Evolutionary conservation across 2,329 filamentous ascomycete species (phyloP).

Genomic region (Verticillium dahliae): DNA sequence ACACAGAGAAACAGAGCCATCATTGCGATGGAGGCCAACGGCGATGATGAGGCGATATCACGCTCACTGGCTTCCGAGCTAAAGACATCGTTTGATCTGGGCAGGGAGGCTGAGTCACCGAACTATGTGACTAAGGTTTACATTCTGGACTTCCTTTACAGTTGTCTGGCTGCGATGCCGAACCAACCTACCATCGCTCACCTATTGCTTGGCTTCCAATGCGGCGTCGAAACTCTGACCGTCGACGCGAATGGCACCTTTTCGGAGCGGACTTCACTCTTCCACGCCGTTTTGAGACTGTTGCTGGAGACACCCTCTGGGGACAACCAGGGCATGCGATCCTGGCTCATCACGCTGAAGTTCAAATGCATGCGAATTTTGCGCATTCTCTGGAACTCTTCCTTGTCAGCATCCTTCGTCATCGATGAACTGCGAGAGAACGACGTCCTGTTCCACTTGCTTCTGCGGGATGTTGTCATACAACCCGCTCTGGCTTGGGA

Average conservation of each 20-base stretch:
- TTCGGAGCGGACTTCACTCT: constrained; percentile 64
- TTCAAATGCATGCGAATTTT: constrained; percentile 67
- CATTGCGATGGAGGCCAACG: constrained; percentile 76
- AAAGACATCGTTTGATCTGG: constrained; percentile 63
- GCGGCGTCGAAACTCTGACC: constrained; percentile 62
- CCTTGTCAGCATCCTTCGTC: constrained; percentile 67
- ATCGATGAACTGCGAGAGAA: constrained; percentile 74
- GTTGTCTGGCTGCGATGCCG: constrained; percentile 68
- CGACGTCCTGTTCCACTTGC: constrained; percentile 72
- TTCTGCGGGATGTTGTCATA: constrained; percentile 66
- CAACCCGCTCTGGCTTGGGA: constrained; percentile 69
- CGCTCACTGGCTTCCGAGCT: constrained; percentile 66
- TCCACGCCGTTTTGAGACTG: constrained; percentile 75
- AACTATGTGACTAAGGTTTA: constrained; percentile 77
- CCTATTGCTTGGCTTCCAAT: constrained; percentile 80
- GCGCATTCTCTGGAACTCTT: constrained; percentile 75
- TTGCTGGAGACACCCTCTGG: constrained; percentile 61
- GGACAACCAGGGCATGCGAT: constrained; percentile 53
- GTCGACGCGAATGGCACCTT: constrained; percentile 66
- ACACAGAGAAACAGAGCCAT: constrained; percentile 75
- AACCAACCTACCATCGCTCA: constrained; percentile 84
- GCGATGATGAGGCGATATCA: constrained; percentile 74
- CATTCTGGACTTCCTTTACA: constrained; percentile 79
- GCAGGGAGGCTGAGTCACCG: constrained; percentile 60
- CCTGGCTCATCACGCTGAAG: constrained; percentile 65